phyloP scores from a whole-genome alignment of 2,329 filamentous ascomycete species.

The Dothideomycetes sp. region DNA sequence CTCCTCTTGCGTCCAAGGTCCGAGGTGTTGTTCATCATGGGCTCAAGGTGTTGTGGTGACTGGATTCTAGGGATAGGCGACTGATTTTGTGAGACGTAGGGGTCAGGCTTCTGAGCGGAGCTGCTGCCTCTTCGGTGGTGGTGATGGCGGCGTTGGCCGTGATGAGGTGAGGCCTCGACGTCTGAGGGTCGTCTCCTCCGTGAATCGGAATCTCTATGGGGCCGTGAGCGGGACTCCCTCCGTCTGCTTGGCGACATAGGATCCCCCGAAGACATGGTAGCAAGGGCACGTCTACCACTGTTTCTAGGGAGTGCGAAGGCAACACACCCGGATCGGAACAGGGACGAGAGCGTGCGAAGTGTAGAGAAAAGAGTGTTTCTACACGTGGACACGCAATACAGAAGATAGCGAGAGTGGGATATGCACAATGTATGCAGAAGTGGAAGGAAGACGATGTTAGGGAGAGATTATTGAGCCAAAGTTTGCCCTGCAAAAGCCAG shows the following conservation, averaged over 20 bases:
- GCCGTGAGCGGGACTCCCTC: constrained; percentile 8
- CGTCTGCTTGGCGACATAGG: constrained; percentile 9
- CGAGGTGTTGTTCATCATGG: constrained; percentile 36
- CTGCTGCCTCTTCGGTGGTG: constrained; percentile 21
- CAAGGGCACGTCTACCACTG: neutral
- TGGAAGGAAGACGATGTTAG: too few species aligned
- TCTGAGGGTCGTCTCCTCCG: constrained; percentile 59
- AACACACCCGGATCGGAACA: too few species aligned
- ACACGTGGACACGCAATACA: too few species aligned
- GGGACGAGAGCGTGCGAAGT: too few species aligned
- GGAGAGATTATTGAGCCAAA: too few species aligned
- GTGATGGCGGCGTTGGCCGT: constrained; percentile 32
- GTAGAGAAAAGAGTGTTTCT: too few species aligned
- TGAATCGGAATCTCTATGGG: constrained; percentile 44
- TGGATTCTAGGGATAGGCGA: constrained; percentile 8
- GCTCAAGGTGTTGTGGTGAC: constrained; percentile 41
- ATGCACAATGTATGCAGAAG: too few species aligned
- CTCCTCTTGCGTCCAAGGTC: constrained; percentile 69
- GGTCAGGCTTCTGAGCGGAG: constrained; percentile 27
- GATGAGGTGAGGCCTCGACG: constrained; percentile 54
- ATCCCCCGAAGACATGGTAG: constrained; percentile 7
- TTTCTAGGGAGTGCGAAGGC: neutral
- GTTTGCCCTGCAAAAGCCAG: too few species aligned
- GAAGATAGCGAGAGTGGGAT: too few species aligned
- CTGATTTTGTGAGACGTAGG: constrained; percentile 1